Percentiles rank a stretch among this genome's conserved stretches.
Conservation (phyloP, 1,284 basidiomycete genomes). For the Prillingera fragicola region DNA sequence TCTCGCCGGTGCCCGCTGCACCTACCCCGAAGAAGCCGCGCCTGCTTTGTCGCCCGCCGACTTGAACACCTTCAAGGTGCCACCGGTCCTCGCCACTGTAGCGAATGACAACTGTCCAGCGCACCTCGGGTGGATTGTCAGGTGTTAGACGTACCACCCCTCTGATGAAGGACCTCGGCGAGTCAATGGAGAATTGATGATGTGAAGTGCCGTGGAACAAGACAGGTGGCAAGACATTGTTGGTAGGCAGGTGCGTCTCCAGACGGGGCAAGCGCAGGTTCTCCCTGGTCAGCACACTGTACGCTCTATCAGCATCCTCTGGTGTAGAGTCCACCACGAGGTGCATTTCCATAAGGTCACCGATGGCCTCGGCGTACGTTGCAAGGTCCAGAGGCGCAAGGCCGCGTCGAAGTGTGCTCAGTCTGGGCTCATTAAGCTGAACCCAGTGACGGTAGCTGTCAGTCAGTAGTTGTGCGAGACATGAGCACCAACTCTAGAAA, state of each 20-base stretch:
- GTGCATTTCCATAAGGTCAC: conserved; percentile 36
- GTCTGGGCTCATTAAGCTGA: conserved; percentile 31
- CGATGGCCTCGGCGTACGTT: conserved; percentile 36
- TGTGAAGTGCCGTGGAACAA: conserved; percentile 30
- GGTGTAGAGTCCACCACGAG: conserved; percentile 15
- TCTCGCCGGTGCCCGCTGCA: no score
- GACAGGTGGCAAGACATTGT: conserved; percentile 32
- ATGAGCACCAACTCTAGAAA: conserved; percentile 38
- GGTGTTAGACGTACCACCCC: conserved; percentile 34
- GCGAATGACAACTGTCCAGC: conserved; percentile 40
- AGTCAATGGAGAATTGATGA: no score
- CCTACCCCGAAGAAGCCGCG: conserved; percentile 42
- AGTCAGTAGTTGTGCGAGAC: neutral
- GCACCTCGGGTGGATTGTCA: conserved; percentile 39
- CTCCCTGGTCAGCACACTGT: neutral
- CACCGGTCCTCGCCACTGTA: conserved; percentile 38
- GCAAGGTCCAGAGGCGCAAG: conserved; percentile 27
- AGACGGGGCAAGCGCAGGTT: conserved; percentile 16
- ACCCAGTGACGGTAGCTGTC: conserved; percentile 43
- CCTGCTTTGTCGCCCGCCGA: conserved; percentile 32
- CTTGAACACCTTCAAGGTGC: conserved; percentile 34
- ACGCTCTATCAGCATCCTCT: neutral
- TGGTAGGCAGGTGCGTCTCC: conserved; percentile 25
- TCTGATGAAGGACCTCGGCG: no score
- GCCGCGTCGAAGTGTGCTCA: conserved; percentile 14